Base-by-base conservation (phyloP, 2,329 filamentous ascomycete genomes). In the Aspergillus ibericus region DNA sequence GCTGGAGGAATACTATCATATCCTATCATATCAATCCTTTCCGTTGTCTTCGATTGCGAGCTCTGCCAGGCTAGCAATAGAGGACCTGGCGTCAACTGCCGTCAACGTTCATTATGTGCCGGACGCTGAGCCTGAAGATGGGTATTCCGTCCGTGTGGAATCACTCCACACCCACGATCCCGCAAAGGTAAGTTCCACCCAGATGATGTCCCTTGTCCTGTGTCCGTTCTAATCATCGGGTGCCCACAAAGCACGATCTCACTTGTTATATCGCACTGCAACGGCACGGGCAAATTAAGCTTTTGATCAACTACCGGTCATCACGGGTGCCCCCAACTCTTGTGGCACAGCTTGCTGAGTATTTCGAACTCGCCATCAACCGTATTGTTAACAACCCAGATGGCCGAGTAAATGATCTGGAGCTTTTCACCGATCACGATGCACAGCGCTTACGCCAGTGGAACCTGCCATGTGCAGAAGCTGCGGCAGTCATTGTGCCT, bases 11-110 rank as follows among this genome's bases (percentile, higher is more conserved):
- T 59, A 55, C 44, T 49, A 42, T 10, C 18, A 55, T n/a, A 42
- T 59, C 18, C 36, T 59, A 7, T 40, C 52, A 12, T 59, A 55
- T 27, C 56, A 59, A 36, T 22, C 51, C 10, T 59, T 59, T 36
- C 56, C 56, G 9, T 25, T 59, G 16, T n/a, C 32, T 13, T 52
- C 50, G 15, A 59, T 59, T 46, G 42, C 56, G 5, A 44, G 44
- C 15, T 44, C 52, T 8, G 46, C 44, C 7, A 50, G 35, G 50
- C 13, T 38, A 3, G 29, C 38, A 6, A 53, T 58, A 40, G 22
- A 53, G 27, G 49, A 58, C 15, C 18, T 58, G 40, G 40, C 55
- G 3, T 53, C 55, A 16, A 58, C 55, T 8, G 55, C 55, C 1
- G 32, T 58, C 36, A 58, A 58, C 20, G 49, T 58, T 27, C 55